Conservation (phyloP, 257 asterid species). For the Dorcoceras hygrometricum region DNA sequence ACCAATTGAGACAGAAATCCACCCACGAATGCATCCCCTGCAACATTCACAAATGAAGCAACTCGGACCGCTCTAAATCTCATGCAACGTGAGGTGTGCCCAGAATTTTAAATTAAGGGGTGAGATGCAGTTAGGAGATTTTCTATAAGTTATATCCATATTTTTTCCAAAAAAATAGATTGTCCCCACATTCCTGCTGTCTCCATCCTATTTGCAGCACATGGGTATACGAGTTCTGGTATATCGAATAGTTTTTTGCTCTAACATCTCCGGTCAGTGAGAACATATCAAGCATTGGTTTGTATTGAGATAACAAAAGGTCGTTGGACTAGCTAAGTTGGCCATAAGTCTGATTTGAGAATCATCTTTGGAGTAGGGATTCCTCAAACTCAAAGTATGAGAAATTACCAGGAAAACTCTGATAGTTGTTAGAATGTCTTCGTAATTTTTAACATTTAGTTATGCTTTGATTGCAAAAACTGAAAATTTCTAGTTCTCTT, state of each 20-base stretch:
- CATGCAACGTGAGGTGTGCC: not conserved
- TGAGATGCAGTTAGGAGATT: not conserved
- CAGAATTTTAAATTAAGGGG: not conserved
- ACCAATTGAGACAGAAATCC: constrained; percentile 81
- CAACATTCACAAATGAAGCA: not conserved
- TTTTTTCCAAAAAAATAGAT: too few relatives aligned
- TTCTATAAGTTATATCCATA: too few relatives aligned
- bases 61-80: not conserved
- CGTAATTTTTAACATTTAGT: too few relatives aligned
- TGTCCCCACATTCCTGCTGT: not conserved
- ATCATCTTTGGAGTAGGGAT: not conserved
- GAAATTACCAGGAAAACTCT: not conserved
- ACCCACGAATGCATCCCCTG: constrained; percentile 87
- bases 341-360: not conserved
- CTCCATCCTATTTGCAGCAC: not conserved
- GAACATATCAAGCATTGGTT: too few relatives aligned
- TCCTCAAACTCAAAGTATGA: not conserved
- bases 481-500: not conserved
- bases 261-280: not conserved
- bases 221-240: not conserved
- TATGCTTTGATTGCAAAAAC: not conserved
- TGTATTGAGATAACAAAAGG: not conserved
- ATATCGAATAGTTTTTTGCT: not conserved
- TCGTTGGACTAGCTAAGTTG: not conserved
- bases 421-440: not conserved